Percentiles rank a stretch among this genome's conserved stretches.
Evolutionary conservation across 495 filamentous ascomycete species (phyloP).

Genomic region (Aspergillus homomorphus): DNA sequence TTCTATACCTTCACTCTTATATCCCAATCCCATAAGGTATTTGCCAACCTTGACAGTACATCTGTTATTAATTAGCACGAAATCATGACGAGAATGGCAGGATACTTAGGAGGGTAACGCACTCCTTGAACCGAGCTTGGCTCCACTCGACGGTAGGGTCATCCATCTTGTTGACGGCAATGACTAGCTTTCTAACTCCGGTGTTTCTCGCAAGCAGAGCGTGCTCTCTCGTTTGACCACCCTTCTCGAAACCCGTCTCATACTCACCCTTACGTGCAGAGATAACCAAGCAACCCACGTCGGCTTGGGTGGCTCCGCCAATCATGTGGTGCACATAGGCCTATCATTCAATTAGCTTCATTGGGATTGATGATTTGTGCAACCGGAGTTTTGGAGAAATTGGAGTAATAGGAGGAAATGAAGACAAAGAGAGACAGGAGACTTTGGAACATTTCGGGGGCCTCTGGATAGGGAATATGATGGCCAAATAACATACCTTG

Average conservation of each 20-base stretch:
- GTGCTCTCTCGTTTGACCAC: slow-evolving; percentile 95
- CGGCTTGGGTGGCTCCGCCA: slow-evolving; percentile 92
- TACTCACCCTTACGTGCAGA: slow-evolving; percentile 98
- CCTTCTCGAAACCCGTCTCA: slow-evolving; percentile 99
- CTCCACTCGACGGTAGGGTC: slow-evolving; percentile 95
- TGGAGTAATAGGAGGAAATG: too few species aligned
- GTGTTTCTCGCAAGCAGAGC: slow-evolving; percentile 97
- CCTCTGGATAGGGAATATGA: too few species aligned
- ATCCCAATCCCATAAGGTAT: slow-evolving; percentile 88
- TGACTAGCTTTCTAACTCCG: slow-evolving; percentile 88
- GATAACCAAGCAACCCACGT: slow-evolving; percentile 94
- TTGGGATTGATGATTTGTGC: too few species aligned
- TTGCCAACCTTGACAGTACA: slow-evolving; percentile 78
- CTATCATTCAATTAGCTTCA: too few species aligned
- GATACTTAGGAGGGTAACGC: too few species aligned
- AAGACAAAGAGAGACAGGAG: too few species aligned
- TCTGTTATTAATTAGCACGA: too few species aligned
- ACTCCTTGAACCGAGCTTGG: slow-evolving; percentile 86
- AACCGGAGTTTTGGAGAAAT: too few species aligned
- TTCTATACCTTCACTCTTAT: slow-evolving; percentile 67
- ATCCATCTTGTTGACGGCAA: slow-evolving; percentile 99
- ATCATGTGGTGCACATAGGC: slow-evolving; percentile 97
- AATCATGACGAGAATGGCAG: too few species aligned
- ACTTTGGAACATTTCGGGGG: too few species aligned
- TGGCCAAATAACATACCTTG: too few species aligned